Conservation (phyloP, 495 filamentous ascomycete genomes). For the Margaritispora aquatica region DNA sequence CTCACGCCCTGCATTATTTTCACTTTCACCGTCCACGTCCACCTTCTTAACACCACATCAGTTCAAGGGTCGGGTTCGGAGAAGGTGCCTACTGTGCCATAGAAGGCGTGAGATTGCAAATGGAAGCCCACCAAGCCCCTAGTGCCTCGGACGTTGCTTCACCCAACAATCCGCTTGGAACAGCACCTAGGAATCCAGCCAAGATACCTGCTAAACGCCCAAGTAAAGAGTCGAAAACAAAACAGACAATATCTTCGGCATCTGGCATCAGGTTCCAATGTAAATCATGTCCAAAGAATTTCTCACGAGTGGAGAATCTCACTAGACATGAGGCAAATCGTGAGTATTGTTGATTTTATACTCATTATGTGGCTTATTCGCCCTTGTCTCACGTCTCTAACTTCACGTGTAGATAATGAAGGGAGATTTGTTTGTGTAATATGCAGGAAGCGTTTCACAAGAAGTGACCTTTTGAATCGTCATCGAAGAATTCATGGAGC, state of each 20-base stretch:
- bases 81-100: too few relatives aligned
- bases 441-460: slow-evolving; percentile 20
- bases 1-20: not conserved
- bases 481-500: slow-evolving; percentile 18
- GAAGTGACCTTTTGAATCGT: slow-evolving; percentile 20
- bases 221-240: slow-evolving; percentile 8
- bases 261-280: slow-evolving; percentile 22
- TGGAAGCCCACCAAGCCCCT: not conserved
- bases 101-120: not conserved
- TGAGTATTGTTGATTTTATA: slow-evolving; percentile 6
- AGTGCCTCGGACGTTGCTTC: not conserved
- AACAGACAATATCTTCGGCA: not conserved
- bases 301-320: slow-evolving; percentile 21
- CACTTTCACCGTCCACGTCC: not conserved
- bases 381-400: not conserved
- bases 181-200: not conserved
- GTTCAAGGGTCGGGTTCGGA: not conserved
- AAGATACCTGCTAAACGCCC: slow-evolving; percentile 6
- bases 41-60: not conserved
- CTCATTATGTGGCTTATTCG: not conserved
- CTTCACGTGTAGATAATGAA: slow-evolving; percentile 13
- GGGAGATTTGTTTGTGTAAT: slow-evolving; percentile 19
- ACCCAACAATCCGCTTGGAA: not conserved
- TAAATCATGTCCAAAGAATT: slow-evolving; percentile 22
- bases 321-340: slow-evolving; percentile 22